These are phyloP conservation scores for Calocera cornea DNA, from an alignment of 768 basidiomycete genomes.

Conservation along the genomic window DNA sequence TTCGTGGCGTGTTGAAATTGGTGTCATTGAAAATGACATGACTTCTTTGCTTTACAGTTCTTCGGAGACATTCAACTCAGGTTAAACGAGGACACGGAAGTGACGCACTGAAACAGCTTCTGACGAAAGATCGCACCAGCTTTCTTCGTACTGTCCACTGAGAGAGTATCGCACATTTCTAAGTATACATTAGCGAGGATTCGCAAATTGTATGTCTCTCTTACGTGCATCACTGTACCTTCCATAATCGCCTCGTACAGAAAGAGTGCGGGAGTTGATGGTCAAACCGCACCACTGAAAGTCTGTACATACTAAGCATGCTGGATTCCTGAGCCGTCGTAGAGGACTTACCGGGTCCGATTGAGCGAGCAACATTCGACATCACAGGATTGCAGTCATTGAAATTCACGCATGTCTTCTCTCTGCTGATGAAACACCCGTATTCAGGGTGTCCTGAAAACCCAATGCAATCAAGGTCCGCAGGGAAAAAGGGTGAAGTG, in stretches of 20 bases:
- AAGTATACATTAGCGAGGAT: constrained; percentile 6
- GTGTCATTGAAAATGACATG: constrained; percentile 74
- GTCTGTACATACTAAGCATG: constrained; percentile 28
- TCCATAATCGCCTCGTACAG: constrained; percentile 64
- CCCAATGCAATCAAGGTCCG: background rate
- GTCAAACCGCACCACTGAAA: constrained; percentile 92
- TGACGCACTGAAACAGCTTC: constrained; percentile 61
- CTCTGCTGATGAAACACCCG: constrained; percentile 76
- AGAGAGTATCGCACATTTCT: constrained; percentile 57
- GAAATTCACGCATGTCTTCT: constrained; percentile 86
- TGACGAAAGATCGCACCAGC: constrained; percentile 50
- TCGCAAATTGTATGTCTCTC: constrained; percentile 14
- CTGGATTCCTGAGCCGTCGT: constrained; percentile 34
- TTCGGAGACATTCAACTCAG: background rate
- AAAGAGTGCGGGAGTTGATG: constrained; percentile 62
- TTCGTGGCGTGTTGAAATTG: constrained; percentile 44
- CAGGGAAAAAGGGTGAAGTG: background rate
- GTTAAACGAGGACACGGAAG: background rate
- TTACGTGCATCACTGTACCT: constrained; percentile 50
- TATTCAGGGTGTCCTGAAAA: constrained; percentile 75
- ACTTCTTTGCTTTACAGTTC: constrained; percentile 55
- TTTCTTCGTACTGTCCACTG: constrained; percentile 50
- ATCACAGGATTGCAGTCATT: constrained; percentile 25
- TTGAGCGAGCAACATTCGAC: constrained; percentile 11
- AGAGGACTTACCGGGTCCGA: constrained; percentile 11